Evolutionary conservation across 148 eudicot species (phyloP), one percentile per base, ranked within the genome.

Genomic region (Pharnaceum exiguum): DNA sequence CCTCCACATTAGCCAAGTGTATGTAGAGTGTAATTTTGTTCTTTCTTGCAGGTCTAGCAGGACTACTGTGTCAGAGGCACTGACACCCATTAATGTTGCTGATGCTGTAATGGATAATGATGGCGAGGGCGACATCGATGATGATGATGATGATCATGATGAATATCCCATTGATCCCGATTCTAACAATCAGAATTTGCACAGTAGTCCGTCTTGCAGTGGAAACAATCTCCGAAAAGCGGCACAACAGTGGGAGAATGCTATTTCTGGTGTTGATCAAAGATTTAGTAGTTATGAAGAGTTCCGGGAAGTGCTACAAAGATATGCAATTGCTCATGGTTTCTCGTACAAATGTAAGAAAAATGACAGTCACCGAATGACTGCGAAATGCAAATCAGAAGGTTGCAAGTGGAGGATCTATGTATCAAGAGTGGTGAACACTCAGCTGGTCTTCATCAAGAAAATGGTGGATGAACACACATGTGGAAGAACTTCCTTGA

Each of bases 321-420:
- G 63, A 59, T 79, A 75, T 50, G 68, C 83, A 31, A 70, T 79
- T 61, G 83, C 83, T 36, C 69, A 75, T 58, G 76, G 77, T 11
- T 79, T 79, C 51, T 67, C 64, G 22, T 79, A 75, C 68, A 72
- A 54, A 53, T 79, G 57, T 43, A 79, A 79, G 70, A 79, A 75
- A 66, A 79, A 65, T 27, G 80, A 79, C 47, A 66, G 60, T 55
- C 68, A 63, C 42, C 79, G 80, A 54, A 75, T 79, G 24, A 72
- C 69, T 37, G 84, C 63, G 8, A 79, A 55, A 59, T 79, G 84
- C 67, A 79, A 70, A 67, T 46, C 68, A 33, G 84, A 79, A 57
- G 77, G 75, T 55, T 79, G 84, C 62, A 70, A 68, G 2, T 79
- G 80, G 80, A 60, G 80, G 64, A 57, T 79, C 35, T 75, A 79